A percentile compares a stretch with the other conserved stretches of the same genome.
These are phyloP conservation scores for Beauveria asiatica DNA, from an alignment of 2,329 filamentous ascomycete species.

Conservation along the genomic window DNA sequence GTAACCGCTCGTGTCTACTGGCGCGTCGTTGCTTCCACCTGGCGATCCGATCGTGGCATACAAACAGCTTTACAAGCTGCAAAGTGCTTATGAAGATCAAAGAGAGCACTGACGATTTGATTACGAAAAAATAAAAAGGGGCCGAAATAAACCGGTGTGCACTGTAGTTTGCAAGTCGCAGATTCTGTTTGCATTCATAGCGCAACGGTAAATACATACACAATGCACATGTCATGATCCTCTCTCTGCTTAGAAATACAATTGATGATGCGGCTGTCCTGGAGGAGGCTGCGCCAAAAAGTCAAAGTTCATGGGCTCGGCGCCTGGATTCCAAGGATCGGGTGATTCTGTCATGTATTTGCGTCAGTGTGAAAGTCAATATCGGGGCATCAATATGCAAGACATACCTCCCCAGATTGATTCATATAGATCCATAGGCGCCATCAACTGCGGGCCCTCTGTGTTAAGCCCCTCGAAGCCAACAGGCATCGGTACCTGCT, in stretches of 20 bases:
- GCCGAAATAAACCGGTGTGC: not conserved
- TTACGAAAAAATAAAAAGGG: not conserved
- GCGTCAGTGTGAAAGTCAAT: not conserved
- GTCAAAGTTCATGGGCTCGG: conserved; percentile 52
- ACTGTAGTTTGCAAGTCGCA: not conserved
- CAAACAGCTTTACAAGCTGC: conserved; percentile 11
- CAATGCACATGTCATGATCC: not conserved
- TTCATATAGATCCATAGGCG: conserved; percentile 59
- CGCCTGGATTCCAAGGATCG: conserved; percentile 48
- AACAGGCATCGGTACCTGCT: conserved; percentile 27
- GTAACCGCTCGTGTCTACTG: conserved; percentile 29
- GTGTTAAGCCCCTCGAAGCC: conserved; percentile 41
- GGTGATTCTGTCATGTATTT: conserved; percentile 39
- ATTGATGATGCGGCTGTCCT: conserved; percentile 49
- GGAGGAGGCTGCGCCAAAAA: conserved; percentile 52
- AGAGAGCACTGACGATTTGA: conserved; percentile 48
- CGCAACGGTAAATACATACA: not conserved
- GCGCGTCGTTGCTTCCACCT: conserved; percentile 14
- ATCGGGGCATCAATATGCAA: not conserved
- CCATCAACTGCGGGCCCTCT: conserved; percentile 52
- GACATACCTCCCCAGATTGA: conserved; percentile 59
- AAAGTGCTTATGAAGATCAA: conserved; percentile 42
- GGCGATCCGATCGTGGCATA: conserved; percentile 28
- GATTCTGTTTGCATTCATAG: not conserved
- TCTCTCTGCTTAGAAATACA: conserved; percentile 39